Percentiles rank a stretch among this genome's conserved stretches.
phyloP scores from a whole-genome alignment of 306 rosid genomes.

The Malus asiatica region DNA sequence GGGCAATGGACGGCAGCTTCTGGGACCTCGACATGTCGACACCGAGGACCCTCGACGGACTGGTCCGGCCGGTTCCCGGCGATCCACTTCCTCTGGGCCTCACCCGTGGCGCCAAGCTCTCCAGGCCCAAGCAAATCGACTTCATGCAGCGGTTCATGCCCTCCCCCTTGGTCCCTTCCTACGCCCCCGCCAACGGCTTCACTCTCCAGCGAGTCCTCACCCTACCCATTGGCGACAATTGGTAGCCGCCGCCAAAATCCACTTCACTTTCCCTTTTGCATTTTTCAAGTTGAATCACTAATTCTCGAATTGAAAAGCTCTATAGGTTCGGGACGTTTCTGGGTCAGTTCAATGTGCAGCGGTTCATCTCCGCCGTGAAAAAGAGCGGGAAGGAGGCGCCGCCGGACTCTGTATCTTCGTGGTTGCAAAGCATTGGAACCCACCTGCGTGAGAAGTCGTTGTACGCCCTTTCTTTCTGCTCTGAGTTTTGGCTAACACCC shows the following conservation, averaged over 20 bases:
- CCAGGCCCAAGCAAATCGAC: conserved; percentile 67
- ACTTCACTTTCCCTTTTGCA: neutral
- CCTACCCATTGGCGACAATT: conserved; percentile 47
- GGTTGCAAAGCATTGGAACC: conserved; percentile 39
- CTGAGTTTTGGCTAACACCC: conserved; percentile 52
- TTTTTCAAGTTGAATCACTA: neutral
- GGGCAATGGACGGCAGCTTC: conserved; percentile 79
- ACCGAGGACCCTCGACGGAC: conserved; percentile 61
- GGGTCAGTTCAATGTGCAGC: conserved; percentile 89
- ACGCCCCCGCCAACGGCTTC: conserved; percentile 26
- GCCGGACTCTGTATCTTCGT: conserved; percentile 30
- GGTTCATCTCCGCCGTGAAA: conserved; percentile 46
- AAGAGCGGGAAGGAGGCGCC: conserved; percentile 28
- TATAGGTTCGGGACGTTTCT: conserved; percentile 61
- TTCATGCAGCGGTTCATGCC: conserved; percentile 85
- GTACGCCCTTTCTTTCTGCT: conserved; percentile 64
- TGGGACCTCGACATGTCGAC: conserved; percentile 85
- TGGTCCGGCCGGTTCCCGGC: conserved; percentile 52
- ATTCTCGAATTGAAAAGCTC: conserved; percentile 29
- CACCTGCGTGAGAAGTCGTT: conserved; percentile 55
- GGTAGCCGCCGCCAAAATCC: conserved; percentile 24
- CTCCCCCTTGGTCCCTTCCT: conserved; percentile 52
- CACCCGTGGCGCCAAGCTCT: conserved; percentile 59
- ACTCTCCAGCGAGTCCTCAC: conserved; percentile 62
- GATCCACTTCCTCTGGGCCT: conserved; percentile 65